phyloP scores from a whole-genome alignment of 2,329 filamentous ascomycete genomes.

The Fusarium fracticaudum region DNA sequence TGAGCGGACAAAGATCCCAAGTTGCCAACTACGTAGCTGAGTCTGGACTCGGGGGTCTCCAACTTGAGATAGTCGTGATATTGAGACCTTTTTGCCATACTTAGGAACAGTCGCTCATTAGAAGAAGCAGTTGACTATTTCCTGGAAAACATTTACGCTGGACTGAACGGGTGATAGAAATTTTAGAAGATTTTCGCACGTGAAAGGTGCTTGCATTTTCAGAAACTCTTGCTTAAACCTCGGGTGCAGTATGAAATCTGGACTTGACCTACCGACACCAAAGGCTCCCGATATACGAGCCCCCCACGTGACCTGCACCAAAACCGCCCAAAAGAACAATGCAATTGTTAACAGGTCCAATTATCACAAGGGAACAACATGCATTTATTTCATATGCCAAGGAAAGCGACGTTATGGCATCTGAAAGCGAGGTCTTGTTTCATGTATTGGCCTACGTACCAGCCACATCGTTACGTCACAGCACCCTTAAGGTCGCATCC shows the following conservation, averaged over 20 bases:
- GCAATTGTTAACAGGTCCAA: not conserved
- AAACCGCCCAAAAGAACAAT: not conserved
- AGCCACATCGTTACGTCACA: slow-evolving; percentile 17
- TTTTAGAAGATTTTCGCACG: not conserved
- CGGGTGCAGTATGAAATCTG: not conserved
- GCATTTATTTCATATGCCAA: not conserved
- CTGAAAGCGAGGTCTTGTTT: not conserved
- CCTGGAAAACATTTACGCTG: too few species aligned
- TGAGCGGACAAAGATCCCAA: not conserved
- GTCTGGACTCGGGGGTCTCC: too few species aligned
- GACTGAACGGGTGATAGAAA: too few species aligned
- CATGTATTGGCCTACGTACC: not conserved
- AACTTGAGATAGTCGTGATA: not conserved
- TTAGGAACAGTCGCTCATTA: not conserved
- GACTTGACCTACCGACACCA: not conserved
- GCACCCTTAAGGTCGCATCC: not conserved
- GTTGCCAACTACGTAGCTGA: not conserved
- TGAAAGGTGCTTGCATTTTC: not conserved
- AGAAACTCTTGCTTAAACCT: not conserved
- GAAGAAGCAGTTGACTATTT: not conserved
- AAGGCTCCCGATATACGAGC: not conserved
- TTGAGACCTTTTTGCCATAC: not conserved
- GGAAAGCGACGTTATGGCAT: not conserved
- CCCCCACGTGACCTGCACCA: not conserved
- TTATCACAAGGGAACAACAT: not conserved